Evolutionary conservation across 208 protist species (phyloP), one percentile per base, ranked within the genome.

Genomic region (Leishmania gerbilli): DNA sequence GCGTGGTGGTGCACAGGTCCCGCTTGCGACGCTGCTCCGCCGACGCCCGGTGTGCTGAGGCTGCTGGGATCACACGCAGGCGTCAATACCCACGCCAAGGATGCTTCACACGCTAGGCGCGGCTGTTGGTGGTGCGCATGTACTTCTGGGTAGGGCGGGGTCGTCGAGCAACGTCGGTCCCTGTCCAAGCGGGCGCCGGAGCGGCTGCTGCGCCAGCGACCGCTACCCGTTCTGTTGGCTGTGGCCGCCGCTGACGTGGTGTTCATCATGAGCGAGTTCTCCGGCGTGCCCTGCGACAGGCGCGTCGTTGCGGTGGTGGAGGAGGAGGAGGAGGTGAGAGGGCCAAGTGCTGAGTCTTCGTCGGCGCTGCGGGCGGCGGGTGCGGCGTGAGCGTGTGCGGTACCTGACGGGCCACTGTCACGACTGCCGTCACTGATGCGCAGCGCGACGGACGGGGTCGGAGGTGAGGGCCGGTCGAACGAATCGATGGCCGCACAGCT

Each of bases 201-300:
- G 42, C 17, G 45, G 47, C n/a, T 74, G 6, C 40, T 51, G 42
- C 27, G 69, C 69, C 45, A 7, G 45, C 69, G 55, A 2, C 69
- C 21, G 45, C 40, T 55, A 34, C 69, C 27, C 69, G n/a, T 13
- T 74, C 11, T 15, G 42, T 31, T 34, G 24, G 6, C 3, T 17
- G 42, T 37, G 69, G 19, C 27, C n/a, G 45, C 17, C 27, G 27
- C 7, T 3, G 69, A 53, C 24, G 69, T 77, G 72, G 27, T 31
- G 55, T 45, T 76, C 51, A 76, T n/a, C 31, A 62, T 47, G 37
- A 42, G 37, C 53, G 40, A 62, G 74, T 58, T 77, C 21, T 77
- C 56, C 53, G 34, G 56, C 31, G 56, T 65, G 7, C 56, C 67
- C 2, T 40, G 74, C 53, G 56, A 77, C 53, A 67, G 74, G 53